Evolutionary conservation across 495 filamentous ascomycete genomes (phyloP).

Genomic region (Penicillium goetzii): DNA sequence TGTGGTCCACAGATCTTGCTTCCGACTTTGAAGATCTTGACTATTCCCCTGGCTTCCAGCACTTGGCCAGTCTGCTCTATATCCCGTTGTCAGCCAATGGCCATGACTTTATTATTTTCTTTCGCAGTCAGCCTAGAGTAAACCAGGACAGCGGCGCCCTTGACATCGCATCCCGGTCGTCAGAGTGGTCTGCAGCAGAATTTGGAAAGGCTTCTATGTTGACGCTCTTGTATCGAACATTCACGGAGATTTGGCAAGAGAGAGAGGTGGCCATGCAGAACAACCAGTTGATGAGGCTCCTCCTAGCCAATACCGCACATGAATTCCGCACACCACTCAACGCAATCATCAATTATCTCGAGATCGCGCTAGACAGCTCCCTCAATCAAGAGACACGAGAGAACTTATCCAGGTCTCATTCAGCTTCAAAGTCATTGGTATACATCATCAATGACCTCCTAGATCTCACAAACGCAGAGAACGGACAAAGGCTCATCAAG

Average conservation of each 20-base stretch:
- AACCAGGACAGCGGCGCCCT: slow-evolving; percentile 13
- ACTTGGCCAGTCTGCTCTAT: slow-evolving; percentile 75
- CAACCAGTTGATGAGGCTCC: slow-evolving; percentile 72
- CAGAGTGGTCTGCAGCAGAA: slow-evolving; percentile 49
- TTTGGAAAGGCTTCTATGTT: slow-evolving; percentile 84
- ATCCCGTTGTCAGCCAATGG: slow-evolving; percentile 75
- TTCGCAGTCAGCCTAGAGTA: slow-evolving; percentile 45
- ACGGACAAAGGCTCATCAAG: slow-evolving; percentile 74
- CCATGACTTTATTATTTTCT: slow-evolving; percentile 86
- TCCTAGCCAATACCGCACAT: slow-evolving; percentile 88
- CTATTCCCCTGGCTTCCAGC: slow-evolving; percentile 74
- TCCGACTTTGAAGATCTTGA: slow-evolving; percentile 79
- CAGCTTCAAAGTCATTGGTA: slow-evolving; percentile 87
- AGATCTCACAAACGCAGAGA: slow-evolving; percentile 85
- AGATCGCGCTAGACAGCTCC: slow-evolving; percentile 82
- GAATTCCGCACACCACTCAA: slow-evolving; percentile 90
- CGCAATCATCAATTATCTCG: slow-evolving; percentile 92
- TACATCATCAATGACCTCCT: slow-evolving; percentile 93
- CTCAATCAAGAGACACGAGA: slow-evolving; percentile 83
- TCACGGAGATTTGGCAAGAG: slow-evolving; percentile 87
- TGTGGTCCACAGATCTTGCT: slow-evolving; percentile 70
- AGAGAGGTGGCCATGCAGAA: slow-evolving; percentile 81
- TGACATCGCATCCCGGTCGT: neutral
- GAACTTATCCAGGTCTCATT: slow-evolving; percentile 82
- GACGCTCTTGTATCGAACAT: slow-evolving; percentile 83